Conservation (phyloP, 2,329 filamentous ascomycete genomes). For the Raffaelea ambrosiae region DNA sequence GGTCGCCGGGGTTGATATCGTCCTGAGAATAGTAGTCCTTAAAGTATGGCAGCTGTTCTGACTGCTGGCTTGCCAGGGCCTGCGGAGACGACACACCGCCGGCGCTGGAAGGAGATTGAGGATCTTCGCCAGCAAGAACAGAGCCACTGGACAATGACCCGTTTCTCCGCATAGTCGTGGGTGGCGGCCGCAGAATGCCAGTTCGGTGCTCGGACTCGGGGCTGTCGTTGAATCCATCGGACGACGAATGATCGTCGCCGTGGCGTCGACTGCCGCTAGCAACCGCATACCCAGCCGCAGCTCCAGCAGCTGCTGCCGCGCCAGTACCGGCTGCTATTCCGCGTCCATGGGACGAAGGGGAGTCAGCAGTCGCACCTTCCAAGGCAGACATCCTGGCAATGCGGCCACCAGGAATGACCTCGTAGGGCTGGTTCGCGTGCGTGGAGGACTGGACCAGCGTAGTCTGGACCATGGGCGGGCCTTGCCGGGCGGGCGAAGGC, state of each 20-base stretch:
- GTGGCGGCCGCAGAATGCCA: conserved; percentile 50
- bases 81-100: conserved; percentile 77
- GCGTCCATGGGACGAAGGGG: conserved; percentile 43
- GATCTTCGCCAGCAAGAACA: conserved; percentile 59
- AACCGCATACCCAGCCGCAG: conserved; percentile 37
- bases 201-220: conserved; percentile 57
- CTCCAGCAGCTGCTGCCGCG: conserved; percentile 32
- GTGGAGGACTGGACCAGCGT: conserved; percentile 1
- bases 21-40: conserved; percentile 98
- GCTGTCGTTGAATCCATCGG: conserved; percentile 63
- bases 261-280: conserved; percentile 34
- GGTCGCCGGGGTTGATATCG: conserved; percentile 85
- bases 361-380: conserved; percentile 62
- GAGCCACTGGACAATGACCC: conserved; percentile 88
- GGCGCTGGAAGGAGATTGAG: conserved; percentile 65
- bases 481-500: conserved; percentile 62
- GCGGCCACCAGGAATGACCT: conserved; percentile 74
- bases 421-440: conserved; percentile 33
- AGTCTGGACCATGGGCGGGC: conserved; percentile 31
- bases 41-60: conserved; percentile 91
- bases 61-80: conserved; percentile 78
- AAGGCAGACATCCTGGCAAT: conserved; percentile 95
- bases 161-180: conserved; percentile 56
- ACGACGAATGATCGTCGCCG: conserved; percentile 54
- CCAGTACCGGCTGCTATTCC: conserved; percentile 27